Evolutionary conservation across 208 protist species (phyloP), one percentile per base, ranked within the genome.

Genomic region (Acanthamoeba quina): DNA sequence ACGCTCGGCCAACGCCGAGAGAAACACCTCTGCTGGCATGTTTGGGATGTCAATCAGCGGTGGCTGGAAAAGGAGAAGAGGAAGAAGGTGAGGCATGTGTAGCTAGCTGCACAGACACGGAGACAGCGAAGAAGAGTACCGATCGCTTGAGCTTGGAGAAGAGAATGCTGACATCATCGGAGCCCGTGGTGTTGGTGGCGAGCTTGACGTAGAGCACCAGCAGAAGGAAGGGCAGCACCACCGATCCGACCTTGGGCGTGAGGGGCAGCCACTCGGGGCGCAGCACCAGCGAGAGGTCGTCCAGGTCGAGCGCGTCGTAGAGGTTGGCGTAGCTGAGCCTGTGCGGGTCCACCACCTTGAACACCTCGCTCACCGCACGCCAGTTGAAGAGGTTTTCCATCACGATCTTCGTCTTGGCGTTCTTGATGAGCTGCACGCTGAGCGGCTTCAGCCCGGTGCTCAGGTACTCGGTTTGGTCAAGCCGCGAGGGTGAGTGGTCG

Each of bases 151-250:
- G 78, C 26, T 52, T 86, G 49, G 78, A 52, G 49, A 86, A 86
- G 44, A 86, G 78, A 21, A 62, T 58, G 34, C 47, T 62, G n/a
- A 86, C 78, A 5, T 86, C 78, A 58, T 52, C 78, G 78, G 78
- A 86, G 41, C 78, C 78, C 0, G 26, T 19, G 21, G 47, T 60
- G 78, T 58, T 86, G 47, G 47, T 21, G 41, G n/a, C 24, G 29
- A 86, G 78, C 49, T 86, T 86, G 44, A 34, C 44, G 78, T 86
- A 86, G 78, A 86, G 78, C 78, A 86, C 34, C 9, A 86, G 78
- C 78, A 86, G 78, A 26, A 86, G 78, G 47, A 86, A 86, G 78
- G 78, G 47, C 78, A 41, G 7, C 78, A 86, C 78, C 3, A 60
- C 78, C 13, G 78, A 60, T 3, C n/a, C 78, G 78, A 29, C 49